phyloP scores from a whole-genome alignment of 2,329 filamentous ascomycete species.

The Colletotrichum costaricense region DNA sequence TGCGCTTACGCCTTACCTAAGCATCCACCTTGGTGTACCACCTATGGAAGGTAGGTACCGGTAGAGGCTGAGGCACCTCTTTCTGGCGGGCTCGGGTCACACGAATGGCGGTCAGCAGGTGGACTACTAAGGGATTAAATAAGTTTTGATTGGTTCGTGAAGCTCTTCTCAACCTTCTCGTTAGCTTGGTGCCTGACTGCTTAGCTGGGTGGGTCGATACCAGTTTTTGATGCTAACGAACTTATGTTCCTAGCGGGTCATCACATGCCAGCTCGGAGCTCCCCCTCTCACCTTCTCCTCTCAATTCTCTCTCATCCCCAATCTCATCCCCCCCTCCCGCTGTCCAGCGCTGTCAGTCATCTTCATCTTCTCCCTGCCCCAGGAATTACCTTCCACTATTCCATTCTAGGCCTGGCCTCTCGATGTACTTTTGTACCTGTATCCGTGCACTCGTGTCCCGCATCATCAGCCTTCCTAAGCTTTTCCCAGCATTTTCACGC shows the following conservation, averaged over 20 bases:
- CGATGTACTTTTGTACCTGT: slow-evolving; percentile 20
- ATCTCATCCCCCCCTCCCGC: slow-evolving; percentile 21
- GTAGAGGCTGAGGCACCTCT: neutral
- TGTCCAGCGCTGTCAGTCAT: slow-evolving; percentile 31
- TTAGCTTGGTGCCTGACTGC: neutral
- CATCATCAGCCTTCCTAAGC: slow-evolving; percentile 27
- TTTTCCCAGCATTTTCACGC: slow-evolving; percentile 24
- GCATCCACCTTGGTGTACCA: too few species aligned
- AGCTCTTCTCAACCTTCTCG: neutral
- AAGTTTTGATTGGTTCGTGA: neutral
- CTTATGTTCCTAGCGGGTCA: slow-evolving; percentile 30
- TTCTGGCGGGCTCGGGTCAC: neutral
- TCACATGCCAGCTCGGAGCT: slow-evolving; percentile 36
- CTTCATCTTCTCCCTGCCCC: slow-evolving; percentile 14
- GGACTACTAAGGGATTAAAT: neutral
- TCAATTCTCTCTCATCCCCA: neutral
- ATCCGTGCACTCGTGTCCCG: slow-evolving; percentile 7
- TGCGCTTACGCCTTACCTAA: neutral
- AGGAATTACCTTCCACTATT: slow-evolving; percentile 23
- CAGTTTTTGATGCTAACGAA: neutral
- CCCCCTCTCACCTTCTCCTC: neutral
- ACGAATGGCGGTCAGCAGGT: slow-evolving; percentile 18
- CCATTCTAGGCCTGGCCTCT: slow-evolving; percentile 32
- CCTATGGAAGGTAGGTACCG: too few species aligned
- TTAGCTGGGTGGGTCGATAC: neutral